These are phyloP conservation scores for Choanephora cucurbitarum DNA, from an alignment of 371 early-diverging fungal species.

Conservation along the genomic window DNA sequence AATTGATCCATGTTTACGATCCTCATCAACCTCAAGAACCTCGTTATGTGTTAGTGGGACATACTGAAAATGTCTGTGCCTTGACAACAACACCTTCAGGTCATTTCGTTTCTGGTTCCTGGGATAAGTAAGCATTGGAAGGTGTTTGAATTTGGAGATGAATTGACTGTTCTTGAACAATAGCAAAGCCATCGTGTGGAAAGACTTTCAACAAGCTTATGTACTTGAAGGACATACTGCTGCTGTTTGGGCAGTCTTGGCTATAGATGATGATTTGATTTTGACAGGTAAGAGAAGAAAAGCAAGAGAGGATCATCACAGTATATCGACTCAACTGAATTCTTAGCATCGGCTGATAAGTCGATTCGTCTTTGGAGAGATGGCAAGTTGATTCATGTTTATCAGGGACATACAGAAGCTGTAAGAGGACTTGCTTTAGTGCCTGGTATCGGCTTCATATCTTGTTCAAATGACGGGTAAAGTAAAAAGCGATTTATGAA, in stretches of 20 bases:
- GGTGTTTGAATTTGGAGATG: not conserved
- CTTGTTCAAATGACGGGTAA: constrained; percentile 90
- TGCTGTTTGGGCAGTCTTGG: constrained; percentile 92
- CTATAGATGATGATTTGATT: constrained; percentile 67
- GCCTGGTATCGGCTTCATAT: constrained; percentile 73
- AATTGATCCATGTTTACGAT: constrained; percentile 80
- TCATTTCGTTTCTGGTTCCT: constrained; percentile 88
- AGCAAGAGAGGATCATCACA: too few species aligned
- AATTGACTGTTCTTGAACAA: too few species aligned
- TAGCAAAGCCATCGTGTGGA: constrained; percentile 74
- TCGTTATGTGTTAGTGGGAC: constrained; percentile 75
- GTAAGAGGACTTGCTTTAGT: constrained; percentile 81
- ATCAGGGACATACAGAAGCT: constrained; percentile 89
- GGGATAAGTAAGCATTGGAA: constrained; percentile 82
- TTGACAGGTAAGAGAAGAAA: constrained; percentile 71
- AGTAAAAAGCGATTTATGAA: not conserved
- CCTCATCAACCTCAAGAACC: constrained; percentile 61
- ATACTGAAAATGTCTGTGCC: constrained; percentile 86
- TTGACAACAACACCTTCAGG: constrained; percentile 69
- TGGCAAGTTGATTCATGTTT: constrained; percentile 68
- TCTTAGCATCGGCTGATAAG: constrained; percentile 95
- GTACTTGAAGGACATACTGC: constrained; percentile 82
- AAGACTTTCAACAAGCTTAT: constrained; percentile 64
- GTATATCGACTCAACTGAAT: too few species aligned
- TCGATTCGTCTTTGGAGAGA: constrained; percentile 85